Conservation (phyloP, 177 flowering plant species). For the Vitis hybrid region DNA sequence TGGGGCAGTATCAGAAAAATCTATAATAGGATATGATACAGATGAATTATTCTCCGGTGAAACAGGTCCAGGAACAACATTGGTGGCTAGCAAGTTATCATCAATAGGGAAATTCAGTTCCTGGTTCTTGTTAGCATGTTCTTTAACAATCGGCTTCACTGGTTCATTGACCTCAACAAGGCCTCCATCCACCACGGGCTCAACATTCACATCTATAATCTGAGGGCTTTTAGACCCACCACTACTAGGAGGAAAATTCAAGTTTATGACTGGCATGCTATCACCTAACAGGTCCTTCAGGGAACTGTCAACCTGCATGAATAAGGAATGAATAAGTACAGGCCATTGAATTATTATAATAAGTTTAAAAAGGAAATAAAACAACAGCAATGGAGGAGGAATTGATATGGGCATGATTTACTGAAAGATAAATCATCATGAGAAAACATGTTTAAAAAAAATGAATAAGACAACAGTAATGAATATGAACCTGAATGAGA, state of each 20-base stretch:
- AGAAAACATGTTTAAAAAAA: background rate
- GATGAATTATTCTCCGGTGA: constrained; percentile 16
- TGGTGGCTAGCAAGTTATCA: constrained; percentile 34
- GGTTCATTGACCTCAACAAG: constrained; percentile 16
- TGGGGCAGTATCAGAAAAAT: constrained; percentile 21
- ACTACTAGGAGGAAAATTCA: constrained; percentile 60
- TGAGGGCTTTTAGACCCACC: constrained; percentile 19
- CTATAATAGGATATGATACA: constrained; percentile 36
- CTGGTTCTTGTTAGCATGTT: constrained; percentile 16
- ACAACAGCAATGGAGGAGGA: background rate
- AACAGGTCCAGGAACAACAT: constrained; percentile 15
- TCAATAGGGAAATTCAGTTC: constrained; percentile 35
- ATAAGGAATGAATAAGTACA: background rate
- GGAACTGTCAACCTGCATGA: constrained; percentile 49
- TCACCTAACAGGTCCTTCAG: constrained; percentile 19
- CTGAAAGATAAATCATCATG: too few relatives aligned
- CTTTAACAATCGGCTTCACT: constrained; percentile 27
- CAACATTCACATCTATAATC: constrained; percentile 36
- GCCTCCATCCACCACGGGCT: constrained; percentile 22
- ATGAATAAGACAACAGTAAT: background rate
- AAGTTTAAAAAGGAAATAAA: background rate
- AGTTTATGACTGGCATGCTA: constrained; percentile 34
- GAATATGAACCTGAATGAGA: constrained; percentile 56
- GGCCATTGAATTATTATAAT: background rate
- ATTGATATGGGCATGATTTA: too few relatives aligned